Evolutionary conservation across 495 filamentous ascomycete species (phyloP).

Genomic region (Friedmanniomyces simplex): DNA sequence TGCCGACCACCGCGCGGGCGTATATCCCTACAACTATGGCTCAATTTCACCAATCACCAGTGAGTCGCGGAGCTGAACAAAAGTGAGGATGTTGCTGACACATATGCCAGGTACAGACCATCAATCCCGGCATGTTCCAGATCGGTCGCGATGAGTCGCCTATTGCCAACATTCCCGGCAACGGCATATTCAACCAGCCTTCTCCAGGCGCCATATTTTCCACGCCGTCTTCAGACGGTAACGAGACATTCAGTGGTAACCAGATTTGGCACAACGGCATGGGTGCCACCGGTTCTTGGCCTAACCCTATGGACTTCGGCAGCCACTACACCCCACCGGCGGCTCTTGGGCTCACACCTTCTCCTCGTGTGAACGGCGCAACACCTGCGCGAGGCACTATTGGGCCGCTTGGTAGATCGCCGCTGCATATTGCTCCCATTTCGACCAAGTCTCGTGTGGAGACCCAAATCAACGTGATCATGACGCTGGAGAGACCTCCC

Average conservation of each 20-base stretch:
- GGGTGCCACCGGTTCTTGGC: conserved; percentile 13
- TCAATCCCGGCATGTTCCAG: conserved; percentile 19
- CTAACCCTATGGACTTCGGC: conserved; percentile 1
- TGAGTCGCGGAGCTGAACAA: background rate
- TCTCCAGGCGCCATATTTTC: conserved; percentile 18
- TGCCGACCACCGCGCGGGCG: conserved; percentile 28
- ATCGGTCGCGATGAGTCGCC: conserved; percentile 12
- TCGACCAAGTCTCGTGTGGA: conserved; percentile 83
- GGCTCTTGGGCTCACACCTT: conserved; percentile 18
- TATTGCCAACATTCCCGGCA: background rate
- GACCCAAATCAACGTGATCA: conserved; percentile 77
- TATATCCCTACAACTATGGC: background rate
- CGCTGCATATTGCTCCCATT: conserved; percentile 46
- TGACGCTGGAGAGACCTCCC: conserved; percentile 65
- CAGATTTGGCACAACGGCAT: conserved; percentile 2
- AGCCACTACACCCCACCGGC: conserved; percentile 15
- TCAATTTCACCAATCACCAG: conserved; percentile 14
- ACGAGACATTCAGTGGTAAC: conserved; percentile 11
- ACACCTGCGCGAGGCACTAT: background rate
- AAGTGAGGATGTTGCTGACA: background rate
- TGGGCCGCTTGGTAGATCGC: conserved; percentile 33
- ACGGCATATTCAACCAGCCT: conserved; percentile 7
- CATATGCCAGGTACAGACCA: conserved; percentile 6
- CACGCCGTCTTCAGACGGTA: conserved; percentile 18
- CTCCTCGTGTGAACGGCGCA: conserved; percentile 10